phyloP scores from a whole-genome alignment of 352 stramenopile genomes.

The Phytophthora podocarpi region DNA sequence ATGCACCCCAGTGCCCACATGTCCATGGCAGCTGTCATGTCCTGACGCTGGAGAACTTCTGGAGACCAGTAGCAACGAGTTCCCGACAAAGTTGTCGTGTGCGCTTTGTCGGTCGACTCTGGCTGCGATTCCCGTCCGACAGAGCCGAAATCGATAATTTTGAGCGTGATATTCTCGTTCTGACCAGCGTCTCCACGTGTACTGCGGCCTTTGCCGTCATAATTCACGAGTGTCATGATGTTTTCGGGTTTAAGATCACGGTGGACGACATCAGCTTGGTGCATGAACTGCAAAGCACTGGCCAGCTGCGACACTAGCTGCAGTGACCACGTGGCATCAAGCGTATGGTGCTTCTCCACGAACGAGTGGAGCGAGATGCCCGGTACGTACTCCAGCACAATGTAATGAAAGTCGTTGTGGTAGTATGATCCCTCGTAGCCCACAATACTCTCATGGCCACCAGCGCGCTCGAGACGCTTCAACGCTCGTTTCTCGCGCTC shows the following conservation, averaged over 20 bases:
- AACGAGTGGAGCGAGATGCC: slow-evolving; percentile 77
- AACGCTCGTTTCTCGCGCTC: slow-evolving; percentile 65
- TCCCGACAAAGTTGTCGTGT: slow-evolving; percentile 55
- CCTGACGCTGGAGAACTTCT: slow-evolving; percentile 61
- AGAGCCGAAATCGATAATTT: slow-evolving; percentile 92
- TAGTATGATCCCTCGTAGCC: slow-evolving; percentile 65
- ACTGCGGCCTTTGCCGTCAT: not conserved
- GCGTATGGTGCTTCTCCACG: slow-evolving; percentile 55
- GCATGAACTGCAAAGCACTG: slow-evolving; percentile 73
- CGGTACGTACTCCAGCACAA: slow-evolving; percentile 77
- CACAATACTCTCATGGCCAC: slow-evolving; percentile 71
- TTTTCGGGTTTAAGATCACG: slow-evolving; percentile 92
- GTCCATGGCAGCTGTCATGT: slow-evolving; percentile 81
- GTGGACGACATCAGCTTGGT: slow-evolving; percentile 69
- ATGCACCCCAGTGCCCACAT: slow-evolving; percentile 91
- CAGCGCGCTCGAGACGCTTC: slow-evolving; percentile 48
- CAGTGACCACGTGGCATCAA: slow-evolving; percentile 51
- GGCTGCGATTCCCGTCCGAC: slow-evolving; percentile 40
- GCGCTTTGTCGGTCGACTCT: slow-evolving; percentile 18
- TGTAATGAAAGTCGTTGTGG: slow-evolving; percentile 84
- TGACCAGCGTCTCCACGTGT: not conserved
- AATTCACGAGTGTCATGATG: slow-evolving; percentile 61
- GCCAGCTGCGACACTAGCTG: slow-evolving; percentile 67
- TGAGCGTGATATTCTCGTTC: slow-evolving; percentile 55
- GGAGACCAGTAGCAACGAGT: slow-evolving; percentile 89